Evolutionary conservation across 2,329 filamentous ascomycete genomes (phyloP).

Genomic region (Aureobasidium subglaciale): DNA sequence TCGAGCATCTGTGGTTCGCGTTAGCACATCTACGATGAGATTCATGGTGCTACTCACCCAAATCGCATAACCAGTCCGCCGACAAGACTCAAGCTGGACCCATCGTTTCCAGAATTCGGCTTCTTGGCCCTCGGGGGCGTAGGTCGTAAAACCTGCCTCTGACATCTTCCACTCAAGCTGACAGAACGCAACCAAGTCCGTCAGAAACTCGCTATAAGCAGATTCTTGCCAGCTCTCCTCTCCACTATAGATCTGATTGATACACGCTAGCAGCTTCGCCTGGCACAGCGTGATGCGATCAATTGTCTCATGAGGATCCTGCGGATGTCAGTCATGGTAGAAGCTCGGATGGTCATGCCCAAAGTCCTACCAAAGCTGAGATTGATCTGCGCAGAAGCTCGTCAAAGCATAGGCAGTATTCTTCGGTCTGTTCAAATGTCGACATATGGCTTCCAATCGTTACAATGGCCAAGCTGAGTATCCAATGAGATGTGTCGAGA

Average conservation of each 20-base stretch:
- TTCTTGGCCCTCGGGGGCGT: not conserved
- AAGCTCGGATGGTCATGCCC: not conserved
- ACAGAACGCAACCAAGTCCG: conserved; percentile 15
- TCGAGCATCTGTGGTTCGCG: conserved; percentile 18
- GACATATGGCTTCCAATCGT: conserved; percentile 25
- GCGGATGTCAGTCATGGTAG: not conserved
- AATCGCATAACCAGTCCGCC: conserved; percentile 21
- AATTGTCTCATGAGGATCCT: conserved; percentile 11
- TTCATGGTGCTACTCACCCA: conserved; percentile 15
- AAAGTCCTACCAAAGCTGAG: not conserved
- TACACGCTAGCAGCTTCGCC: conserved; percentile 16
- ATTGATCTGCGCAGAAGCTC: conserved; percentile 18
- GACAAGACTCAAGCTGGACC: conserved; percentile 18
- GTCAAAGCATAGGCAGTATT: conserved; percentile 15
- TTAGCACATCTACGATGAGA: not conserved
- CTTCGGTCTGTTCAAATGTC: conserved; percentile 15
- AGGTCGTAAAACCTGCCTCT: not conserved
- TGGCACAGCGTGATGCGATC: conserved; percentile 16
- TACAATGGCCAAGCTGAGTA: conserved; percentile 25
- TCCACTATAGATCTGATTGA: conserved; percentile 18
- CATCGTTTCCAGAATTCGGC: conserved; percentile 18
- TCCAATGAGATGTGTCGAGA: conserved; percentile 16
- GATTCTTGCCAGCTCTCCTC: conserved; percentile 17
- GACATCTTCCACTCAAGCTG: conserved; percentile 16
- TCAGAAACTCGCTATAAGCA: conserved; percentile 10